Evolutionary conservation across 2,329 filamentous ascomycete genomes (phyloP), one percentile per base, ranked within the genome.

Genomic region (Aspergillus pseudoglaucus): DNA sequence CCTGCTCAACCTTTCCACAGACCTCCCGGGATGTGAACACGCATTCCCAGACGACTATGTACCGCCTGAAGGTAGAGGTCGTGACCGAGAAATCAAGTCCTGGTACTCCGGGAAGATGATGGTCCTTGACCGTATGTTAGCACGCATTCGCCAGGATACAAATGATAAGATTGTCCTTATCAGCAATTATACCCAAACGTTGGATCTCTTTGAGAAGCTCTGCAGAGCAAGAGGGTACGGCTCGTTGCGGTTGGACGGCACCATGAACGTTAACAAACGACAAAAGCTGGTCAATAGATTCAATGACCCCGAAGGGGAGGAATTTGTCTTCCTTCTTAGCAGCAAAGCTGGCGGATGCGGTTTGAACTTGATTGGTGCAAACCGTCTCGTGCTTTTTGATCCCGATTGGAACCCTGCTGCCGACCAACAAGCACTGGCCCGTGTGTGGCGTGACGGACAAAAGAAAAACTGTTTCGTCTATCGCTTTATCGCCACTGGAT

Each of bases 381-480:
- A 97, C 66, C 85, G 93, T 10, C 82, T 98, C 2, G 88, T 98
- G 1, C 81, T 98, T 37, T 98, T 98, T 65, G 93, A 98, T 58
- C 93, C 93, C 0, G 88, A 93, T 68, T 98, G 93, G 93, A 98
- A 98, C 61, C 93, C 93, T 0, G 93, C 93, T 3, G 90, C 93
- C 1, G 93, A 98, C 63, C 93, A 98, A 68, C 93, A 98, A 72
- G 93, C 93, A 3, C 79, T 98, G 25, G 93, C 93, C 32, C 87
- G 93, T 75, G 93, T 98, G 17, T 98, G 93, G 93, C 88, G 93
- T 76, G 93, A 98, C 60, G 93, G 93, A 0, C 93, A 98, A 69
- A 97, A 94, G 78, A 98, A 98, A 65, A 93, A 98, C 63, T 98
- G 93, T 63, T 98, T 98, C 60, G 93, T 98, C 14, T 98, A 98